Conservation (phyloP, 192 early-diverging fungal species). For the Backusella sp. region DNA sequence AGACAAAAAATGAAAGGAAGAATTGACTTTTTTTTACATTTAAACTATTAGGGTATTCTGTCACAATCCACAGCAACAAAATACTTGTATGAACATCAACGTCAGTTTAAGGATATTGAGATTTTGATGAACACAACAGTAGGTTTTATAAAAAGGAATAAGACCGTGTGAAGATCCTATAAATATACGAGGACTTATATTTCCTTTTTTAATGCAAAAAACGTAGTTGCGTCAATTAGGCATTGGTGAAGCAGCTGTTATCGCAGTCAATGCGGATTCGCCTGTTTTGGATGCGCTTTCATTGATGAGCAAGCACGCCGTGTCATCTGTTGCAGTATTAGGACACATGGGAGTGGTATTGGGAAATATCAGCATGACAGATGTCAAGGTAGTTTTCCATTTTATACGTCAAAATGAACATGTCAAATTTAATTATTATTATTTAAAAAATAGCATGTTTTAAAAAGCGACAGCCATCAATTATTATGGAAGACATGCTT, state of each 20-base stretch:
- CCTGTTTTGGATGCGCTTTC: constrained; percentile 67
- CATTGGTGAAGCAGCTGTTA: constrained; percentile 54
- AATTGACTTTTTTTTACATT: constrained; percentile 27
- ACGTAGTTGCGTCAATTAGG: constrained; percentile 51
- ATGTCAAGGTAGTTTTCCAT: constrained; percentile 53
- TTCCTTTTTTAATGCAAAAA: not conserved
- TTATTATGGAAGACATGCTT: constrained; percentile 58
- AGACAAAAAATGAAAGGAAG: not conserved
- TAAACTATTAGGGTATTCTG: constrained; percentile 57
- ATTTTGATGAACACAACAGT: constrained; percentile 45
- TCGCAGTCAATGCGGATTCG: constrained; percentile 49
- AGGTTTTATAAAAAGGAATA: constrained; percentile 13
- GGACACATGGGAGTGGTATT: constrained; percentile 52
- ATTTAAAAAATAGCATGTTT: constrained; percentile 16
- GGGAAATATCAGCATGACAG: constrained; percentile 69
- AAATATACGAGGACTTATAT: not conserved
- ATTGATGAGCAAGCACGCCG: constrained; percentile 57
- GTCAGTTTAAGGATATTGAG: constrained; percentile 43
- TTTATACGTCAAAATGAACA: no score
- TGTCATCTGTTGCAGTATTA: constrained; percentile 63
- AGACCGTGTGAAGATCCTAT: constrained; percentile 53
- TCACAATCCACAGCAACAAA: constrained; percentile 73
- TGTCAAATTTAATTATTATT: no score
- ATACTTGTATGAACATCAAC: constrained; percentile 66
- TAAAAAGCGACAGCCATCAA: constrained; percentile 42